A percentile compares a stretch with the other conserved stretches of the same genome.
Conservation (phyloP, 495 filamentous ascomycete genomes). For the Lentithecium fluviatile region DNA sequence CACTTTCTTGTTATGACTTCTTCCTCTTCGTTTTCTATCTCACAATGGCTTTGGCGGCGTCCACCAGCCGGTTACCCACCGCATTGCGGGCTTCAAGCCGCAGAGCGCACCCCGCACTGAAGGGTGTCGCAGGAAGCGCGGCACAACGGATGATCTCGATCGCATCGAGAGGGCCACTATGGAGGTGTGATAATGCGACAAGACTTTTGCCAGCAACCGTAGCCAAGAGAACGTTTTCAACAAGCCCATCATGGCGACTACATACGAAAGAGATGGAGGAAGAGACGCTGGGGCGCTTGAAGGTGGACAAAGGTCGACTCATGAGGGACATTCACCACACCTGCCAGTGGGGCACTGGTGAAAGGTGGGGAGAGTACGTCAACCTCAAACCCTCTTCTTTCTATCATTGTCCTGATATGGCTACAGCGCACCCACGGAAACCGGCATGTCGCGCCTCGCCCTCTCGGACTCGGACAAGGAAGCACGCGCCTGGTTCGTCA, state of each 20-base stretch:
- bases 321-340: constrained; percentile 63
- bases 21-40: not conserved
- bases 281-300: constrained; percentile 46
- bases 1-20: not conserved
- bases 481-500: constrained; percentile 73
- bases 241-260: constrained; percentile 21
- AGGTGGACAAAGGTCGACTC: constrained; percentile 59
- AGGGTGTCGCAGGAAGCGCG: not conserved
- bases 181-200: not conserved
- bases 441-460: constrained; percentile 66
- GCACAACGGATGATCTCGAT: not conserved
- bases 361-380: constrained; percentile 63
- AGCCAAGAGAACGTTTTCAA: constrained; percentile 2
- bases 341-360: constrained; percentile 65
- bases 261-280: constrained; percentile 42
- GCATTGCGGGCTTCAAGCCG: not conserved
- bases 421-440: constrained; percentile 56
- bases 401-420: not conserved
- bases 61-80: not conserved
- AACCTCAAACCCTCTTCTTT: constrained; percentile 7
- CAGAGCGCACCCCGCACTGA: not conserved
- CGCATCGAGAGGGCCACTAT: not conserved
- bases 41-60: constrained; percentile 1
- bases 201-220: not conserved
- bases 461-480: constrained; percentile 69